These are phyloP conservation scores for Pseudocercospora ulei DNA, from an alignment of 2,329 filamentous ascomycete genomes.

Conservation along the genomic window DNA sequence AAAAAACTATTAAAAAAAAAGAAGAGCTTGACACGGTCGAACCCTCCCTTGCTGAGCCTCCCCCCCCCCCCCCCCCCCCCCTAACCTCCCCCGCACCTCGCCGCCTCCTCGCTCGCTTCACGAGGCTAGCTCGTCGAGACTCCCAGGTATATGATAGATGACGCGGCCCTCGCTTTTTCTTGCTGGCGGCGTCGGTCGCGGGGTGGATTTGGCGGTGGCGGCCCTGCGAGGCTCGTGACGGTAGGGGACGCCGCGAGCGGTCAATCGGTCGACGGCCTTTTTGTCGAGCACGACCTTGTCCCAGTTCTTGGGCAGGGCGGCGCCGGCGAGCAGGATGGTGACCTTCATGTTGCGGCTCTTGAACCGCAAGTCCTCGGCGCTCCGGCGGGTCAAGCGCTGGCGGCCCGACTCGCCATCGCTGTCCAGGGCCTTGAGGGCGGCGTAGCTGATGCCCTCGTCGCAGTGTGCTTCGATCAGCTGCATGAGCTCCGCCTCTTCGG, in stretches of 20 bases:
- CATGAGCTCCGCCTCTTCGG: constrained; percentile 40
- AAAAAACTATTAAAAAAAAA: too few species aligned
- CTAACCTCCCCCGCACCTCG: too few species aligned
- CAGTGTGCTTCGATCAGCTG: constrained; percentile 43
- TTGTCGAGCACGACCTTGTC: constrained; percentile 38
- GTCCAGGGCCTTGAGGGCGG: constrained; percentile 38
- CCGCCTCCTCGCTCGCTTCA: too few species aligned
- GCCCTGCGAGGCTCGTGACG: constrained; percentile 17
- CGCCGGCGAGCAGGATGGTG: constrained; percentile 35
- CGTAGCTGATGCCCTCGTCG: constrained; percentile 37
- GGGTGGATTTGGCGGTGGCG: too few species aligned
- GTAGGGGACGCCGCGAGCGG: constrained; percentile 26
- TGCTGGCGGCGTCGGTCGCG: too few species aligned
- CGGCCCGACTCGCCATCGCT: too few species aligned
- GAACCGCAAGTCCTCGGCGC: constrained; percentile 43
- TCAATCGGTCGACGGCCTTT: constrained; percentile 35
- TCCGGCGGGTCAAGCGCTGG: constrained; percentile 35
- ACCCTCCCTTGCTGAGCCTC: too few species aligned
- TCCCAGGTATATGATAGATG: too few species aligned
- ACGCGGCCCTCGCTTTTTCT: too few species aligned
- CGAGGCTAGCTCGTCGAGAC: too few species aligned
- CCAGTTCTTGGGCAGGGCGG: constrained; percentile 39
- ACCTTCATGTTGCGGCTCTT: constrained; percentile 47
- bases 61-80: too few species aligned
- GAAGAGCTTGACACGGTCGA: too few species aligned